Evolutionary conservation across 2,329 filamentous ascomycete genomes (phyloP).

Genomic region (Epichloe bromicola): DNA sequence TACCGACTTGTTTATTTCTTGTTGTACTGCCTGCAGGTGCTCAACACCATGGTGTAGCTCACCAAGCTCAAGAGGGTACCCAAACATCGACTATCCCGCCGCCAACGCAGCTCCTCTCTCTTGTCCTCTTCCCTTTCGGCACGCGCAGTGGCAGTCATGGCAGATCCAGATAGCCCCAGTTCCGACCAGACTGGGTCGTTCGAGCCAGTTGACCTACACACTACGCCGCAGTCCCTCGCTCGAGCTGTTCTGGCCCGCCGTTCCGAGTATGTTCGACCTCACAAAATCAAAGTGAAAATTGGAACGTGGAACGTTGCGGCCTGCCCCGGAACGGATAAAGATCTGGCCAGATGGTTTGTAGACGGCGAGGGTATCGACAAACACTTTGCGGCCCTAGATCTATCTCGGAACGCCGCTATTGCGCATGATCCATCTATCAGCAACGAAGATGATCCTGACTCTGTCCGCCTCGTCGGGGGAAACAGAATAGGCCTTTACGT

Average conservation of each 20-base stretch:
- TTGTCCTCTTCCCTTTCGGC: constrained; percentile 4
- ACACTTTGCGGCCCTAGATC: constrained; percentile 41
- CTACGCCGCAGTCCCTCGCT: constrained; percentile 45
- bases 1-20: neutral
- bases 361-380: constrained; percentile 58
- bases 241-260: constrained; percentile 57
- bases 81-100: constrained; percentile 12
- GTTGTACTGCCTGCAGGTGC: neutral
- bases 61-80: constrained; percentile 9
- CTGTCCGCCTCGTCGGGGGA: constrained; percentile 39
- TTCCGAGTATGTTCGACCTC: constrained; percentile 64
- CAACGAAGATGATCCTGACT: constrained; percentile 20
- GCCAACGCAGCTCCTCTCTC: constrained; percentile 11
- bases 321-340: constrained; percentile 72
- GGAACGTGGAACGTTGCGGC: constrained; percentile 93
- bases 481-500: constrained; percentile 80
- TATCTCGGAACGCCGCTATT: constrained; percentile 27
- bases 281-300: constrained; percentile 71
- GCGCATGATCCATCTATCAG: constrained; percentile 19
- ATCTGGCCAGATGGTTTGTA: constrained; percentile 81
- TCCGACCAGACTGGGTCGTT: constrained; percentile 21
- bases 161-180: constrained; percentile 14
- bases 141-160: constrained; percentile 11
- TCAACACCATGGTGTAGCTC: constrained; percentile 23
- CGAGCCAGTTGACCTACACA: constrained; percentile 30